Conservation (phyloP, 805 yeast genomes). For the Vanderwaltozyma polyspora region DNA sequence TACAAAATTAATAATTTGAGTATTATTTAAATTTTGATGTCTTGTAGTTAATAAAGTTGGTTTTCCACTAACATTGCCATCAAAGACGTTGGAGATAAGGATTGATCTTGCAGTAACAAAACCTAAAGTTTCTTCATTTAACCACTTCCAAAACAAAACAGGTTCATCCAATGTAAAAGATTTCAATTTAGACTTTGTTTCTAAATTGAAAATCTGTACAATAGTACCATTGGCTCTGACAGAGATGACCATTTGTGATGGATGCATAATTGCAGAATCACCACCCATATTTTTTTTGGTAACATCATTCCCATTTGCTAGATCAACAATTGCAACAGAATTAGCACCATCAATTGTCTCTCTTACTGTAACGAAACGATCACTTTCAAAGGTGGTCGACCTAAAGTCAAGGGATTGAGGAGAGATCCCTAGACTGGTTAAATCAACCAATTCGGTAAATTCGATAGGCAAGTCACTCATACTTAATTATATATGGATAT, state of each 20-base stretch:
- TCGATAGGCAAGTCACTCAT: conserved; percentile 81
- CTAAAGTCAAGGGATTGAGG: conserved; percentile 80
- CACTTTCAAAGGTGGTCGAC: conserved; percentile 90
- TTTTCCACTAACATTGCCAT: conserved; percentile 62
- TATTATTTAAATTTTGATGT: conserved; percentile 64
- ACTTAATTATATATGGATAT: too few species aligned
- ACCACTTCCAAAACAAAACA: conserved; percentile 94
- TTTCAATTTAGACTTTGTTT: conserved; percentile 78
- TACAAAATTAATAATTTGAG: conserved; percentile 85
- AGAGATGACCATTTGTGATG: conserved; percentile 77
- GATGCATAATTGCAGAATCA: conserved; percentile 95
- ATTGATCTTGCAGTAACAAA: conserved; percentile 69
- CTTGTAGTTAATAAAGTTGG: conserved; percentile 76
- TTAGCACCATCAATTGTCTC: conserved; percentile 55
- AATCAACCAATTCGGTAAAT: conserved; percentile 88
- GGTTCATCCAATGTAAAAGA: conserved; percentile 79
- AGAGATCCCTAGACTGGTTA: conserved; percentile 76
- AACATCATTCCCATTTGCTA: conserved; percentile 65
- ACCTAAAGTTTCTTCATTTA: conserved; percentile 61
- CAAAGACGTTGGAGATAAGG: conserved; percentile 75
- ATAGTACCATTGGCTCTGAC: conserved; percentile 95
- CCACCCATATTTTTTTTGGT: conserved; percentile 92
- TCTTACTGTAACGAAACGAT: conserved; percentile 75
- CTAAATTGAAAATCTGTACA: conserved; percentile 84
- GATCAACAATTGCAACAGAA: conserved; percentile 88